phyloP scores from a whole-genome alignment of 2,329 filamentous ascomycete species.

The Teratosphaeria viscida region DNA sequence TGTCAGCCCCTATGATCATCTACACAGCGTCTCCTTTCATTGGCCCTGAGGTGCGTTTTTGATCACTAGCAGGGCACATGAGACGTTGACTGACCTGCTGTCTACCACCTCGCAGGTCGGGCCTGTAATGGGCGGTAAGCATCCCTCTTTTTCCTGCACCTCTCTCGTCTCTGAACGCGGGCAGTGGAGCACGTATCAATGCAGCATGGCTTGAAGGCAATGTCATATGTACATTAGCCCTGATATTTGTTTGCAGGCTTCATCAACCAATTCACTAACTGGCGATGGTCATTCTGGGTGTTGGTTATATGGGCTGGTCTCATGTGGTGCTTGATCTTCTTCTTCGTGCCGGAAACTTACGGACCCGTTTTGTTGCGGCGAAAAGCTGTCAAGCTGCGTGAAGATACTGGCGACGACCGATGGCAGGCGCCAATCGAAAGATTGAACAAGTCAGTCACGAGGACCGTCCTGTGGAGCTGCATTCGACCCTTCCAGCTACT shows the following conservation, averaged over 20 bases:
- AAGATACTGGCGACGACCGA: conserved; percentile 64
- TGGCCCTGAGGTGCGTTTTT: conserved; percentile 37
- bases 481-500: conserved; percentile 68
- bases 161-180: neutral
- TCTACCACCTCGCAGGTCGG: neutral
- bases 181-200: neutral
- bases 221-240: neutral
- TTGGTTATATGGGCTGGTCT: conserved; percentile 70
- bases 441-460: conserved; percentile 53
- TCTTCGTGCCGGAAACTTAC: conserved; percentile 82
- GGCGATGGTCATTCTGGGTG: conserved; percentile 77
- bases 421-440: conserved; percentile 73
- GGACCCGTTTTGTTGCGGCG: conserved; percentile 58
- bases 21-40: conserved; percentile 51
- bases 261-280: conserved; percentile 64
- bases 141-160: neutral
- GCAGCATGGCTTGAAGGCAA: neutral
- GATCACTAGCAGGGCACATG: conserved; percentile 19
- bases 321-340: conserved; percentile 52
- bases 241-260: conserved; percentile 56
- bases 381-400: conserved; percentile 60
- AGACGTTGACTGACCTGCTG: neutral
- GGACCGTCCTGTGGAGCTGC: conserved; percentile 41
- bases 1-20: conserved; percentile 74
- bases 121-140: neutral